Evolutionary conservation across 177 flowering plant genomes (phyloP).

Genomic region (Tripterygium wilfordii): DNA sequence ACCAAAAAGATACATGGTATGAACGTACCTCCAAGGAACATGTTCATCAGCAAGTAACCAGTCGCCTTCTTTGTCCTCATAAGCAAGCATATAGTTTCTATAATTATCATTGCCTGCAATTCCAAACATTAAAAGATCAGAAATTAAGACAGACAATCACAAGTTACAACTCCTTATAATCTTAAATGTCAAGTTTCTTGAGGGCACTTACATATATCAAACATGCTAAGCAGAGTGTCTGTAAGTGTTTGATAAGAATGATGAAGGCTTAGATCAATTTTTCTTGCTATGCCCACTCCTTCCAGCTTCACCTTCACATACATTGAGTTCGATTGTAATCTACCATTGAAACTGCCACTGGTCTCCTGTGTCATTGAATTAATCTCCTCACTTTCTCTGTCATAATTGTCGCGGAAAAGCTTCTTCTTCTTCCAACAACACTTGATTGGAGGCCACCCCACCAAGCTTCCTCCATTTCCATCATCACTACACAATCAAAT

Average conservation of each 20-base stretch:
- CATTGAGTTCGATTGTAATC: conserved; percentile 22
- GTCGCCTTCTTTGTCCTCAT: conserved; percentile 52
- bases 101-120: conserved; percentile 27
- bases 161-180: neutral
- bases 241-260: conserved; percentile 35
- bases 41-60: conserved; percentile 55
- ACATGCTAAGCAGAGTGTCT: conserved; percentile 36
- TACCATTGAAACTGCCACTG: conserved; percentile 4
- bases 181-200: too few species aligned
- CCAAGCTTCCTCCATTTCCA: conserved; percentile 14
- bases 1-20: too few species aligned
- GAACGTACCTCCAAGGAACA: conserved; percentile 39
- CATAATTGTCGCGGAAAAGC: neutral
- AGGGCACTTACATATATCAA: conserved; percentile 40
- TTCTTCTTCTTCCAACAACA: conserved; percentile 27
- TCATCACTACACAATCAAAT: too few species aligned
- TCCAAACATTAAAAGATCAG: neutral
- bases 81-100: conserved; percentile 24
- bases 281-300: conserved; percentile 56
- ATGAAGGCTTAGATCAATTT: conserved; percentile 39
- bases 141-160: neutral
- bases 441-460: conserved; percentile 50
- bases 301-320: conserved; percentile 70
- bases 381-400: neutral
- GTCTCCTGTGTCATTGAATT: neutral